phyloP scores from a whole-genome alignment of 768 basidiomycete species.

The Ramaria rubella region DNA sequence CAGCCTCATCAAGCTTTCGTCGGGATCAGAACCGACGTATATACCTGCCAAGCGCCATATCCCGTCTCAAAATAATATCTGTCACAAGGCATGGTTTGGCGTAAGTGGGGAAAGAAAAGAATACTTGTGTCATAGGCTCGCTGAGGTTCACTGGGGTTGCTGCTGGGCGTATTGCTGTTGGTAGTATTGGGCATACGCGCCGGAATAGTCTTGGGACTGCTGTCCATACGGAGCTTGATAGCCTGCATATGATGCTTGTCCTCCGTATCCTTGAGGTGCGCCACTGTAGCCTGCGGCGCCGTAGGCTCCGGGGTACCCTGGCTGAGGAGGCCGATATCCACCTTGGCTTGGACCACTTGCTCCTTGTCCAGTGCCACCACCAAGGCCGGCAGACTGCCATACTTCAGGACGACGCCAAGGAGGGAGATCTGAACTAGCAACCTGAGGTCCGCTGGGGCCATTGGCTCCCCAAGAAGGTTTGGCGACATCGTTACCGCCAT shows the following conservation, averaged over 20 bases:
- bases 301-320: conserved; percentile 36
- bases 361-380: not conserved
- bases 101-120: not conserved
- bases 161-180: conserved; percentile 83
- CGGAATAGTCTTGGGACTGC: conserved; percentile 62
- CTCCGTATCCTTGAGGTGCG: conserved; percentile 35
- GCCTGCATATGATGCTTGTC: conserved; percentile 30
- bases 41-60: conserved; percentile 8
- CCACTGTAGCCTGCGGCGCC: conserved; percentile 31
- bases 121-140: not conserved
- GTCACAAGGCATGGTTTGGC: not conserved
- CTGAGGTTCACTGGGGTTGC: conserved; percentile 26
- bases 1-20: not conserved
- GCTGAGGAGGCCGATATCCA: conserved; percentile 66
- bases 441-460: conserved; percentile 54
- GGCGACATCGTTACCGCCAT: conserved; percentile 44
- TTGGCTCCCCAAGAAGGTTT: conserved; percentile 46
- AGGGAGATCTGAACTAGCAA: conserved; percentile 63
- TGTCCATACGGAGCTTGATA: conserved; percentile 35
- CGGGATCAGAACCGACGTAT: conserved; percentile 5
- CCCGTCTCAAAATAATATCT: not conserved
- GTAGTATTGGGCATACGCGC: conserved; percentile 81
- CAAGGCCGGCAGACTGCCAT: conserved; percentile 50
- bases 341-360: conserved; percentile 31
- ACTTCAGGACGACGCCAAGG: conserved; percentile 89